A percentile compares a stretch with the other conserved stretches of the same genome.
These are phyloP conservation scores for Calonectria pteridis DNA, from an alignment of 2,329 filamentous ascomycete species.

Conservation along the genomic window DNA sequence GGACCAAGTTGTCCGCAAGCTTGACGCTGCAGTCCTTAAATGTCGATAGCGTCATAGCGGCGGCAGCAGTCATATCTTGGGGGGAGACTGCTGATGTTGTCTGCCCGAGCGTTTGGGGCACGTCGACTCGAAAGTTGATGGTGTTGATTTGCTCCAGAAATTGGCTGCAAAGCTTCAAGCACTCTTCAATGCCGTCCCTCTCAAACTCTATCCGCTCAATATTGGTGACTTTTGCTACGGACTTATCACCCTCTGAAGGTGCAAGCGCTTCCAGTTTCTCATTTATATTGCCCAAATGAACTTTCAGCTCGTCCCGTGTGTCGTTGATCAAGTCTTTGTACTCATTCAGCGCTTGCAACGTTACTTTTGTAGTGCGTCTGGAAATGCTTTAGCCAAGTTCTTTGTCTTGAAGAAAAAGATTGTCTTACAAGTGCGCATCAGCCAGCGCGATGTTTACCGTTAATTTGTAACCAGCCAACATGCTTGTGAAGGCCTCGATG, in stretches of 20 bases:
- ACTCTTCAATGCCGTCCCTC: neutral
- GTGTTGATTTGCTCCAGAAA: constrained; percentile 12
- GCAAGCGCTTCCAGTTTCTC: neutral
- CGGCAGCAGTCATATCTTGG: neutral
- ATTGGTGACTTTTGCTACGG: neutral
- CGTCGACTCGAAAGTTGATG: neutral
- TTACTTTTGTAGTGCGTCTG: constrained; percentile 7
- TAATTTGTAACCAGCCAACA: constrained; percentile 18
- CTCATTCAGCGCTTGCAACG: constrained; percentile 6
- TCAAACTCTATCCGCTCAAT: constrained; percentile 2
- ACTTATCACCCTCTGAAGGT: neutral
- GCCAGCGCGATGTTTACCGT: constrained; percentile 12
- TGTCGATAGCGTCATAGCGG: neutral
- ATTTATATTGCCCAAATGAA: constrained; percentile 5
- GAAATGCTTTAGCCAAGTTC: neutral
- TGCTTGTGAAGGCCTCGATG: constrained; percentile 9
- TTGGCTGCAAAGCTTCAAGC: neutral
- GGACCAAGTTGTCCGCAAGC: neutral
- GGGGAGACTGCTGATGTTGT: neutral
- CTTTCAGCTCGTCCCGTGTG: neutral
- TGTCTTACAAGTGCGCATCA: constrained; percentile 5
- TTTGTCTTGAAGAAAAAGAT: neutral
- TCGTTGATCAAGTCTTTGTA: constrained; percentile 17
- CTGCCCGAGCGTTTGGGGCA: neutral
- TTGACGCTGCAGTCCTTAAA: neutral